Percentiles rank a stretch among this genome's conserved stretches.
These are phyloP conservation scores for Macrolepiota fuliginosa DNA, from an alignment of 768 basidiomycete genomes.

Conservation along the genomic window DNA sequence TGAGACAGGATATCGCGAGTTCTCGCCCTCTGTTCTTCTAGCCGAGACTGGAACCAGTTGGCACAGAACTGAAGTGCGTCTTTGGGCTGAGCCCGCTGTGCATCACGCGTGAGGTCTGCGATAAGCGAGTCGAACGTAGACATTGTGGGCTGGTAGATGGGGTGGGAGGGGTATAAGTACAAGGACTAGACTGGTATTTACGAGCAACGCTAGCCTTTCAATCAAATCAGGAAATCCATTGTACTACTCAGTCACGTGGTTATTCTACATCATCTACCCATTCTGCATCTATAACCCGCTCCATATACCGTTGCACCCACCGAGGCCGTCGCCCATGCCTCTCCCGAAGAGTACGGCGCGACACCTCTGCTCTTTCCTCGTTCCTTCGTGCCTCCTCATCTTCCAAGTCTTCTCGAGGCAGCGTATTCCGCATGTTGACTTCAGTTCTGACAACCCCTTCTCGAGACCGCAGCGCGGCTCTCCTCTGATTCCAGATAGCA, in stretches of 20 bases:
- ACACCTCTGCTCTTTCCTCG: constrained; percentile 31
- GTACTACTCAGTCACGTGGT: constrained; percentile 22
- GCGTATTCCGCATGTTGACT: constrained; percentile 42
- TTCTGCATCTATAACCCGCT: constrained; percentile 59
- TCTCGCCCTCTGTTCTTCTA: constrained; percentile 81
- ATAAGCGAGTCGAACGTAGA: constrained; percentile 84
- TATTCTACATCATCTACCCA: constrained; percentile 62
- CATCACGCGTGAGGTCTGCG: constrained; percentile 83
- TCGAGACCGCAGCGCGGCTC: constrained; percentile 52
- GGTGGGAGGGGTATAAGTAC: constrained; percentile 2
- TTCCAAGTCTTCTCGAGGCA: constrained; percentile 17
- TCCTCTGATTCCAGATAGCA: constrained; percentile 70
- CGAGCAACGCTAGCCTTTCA: neutral
- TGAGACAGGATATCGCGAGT: constrained; percentile 63
- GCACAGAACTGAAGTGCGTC: constrained; percentile 92
- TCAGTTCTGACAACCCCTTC: constrained; percentile 71
- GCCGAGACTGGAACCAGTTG: constrained; percentile 89
- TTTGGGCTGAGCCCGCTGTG: constrained; percentile 79
- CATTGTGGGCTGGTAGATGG: constrained; percentile 26
- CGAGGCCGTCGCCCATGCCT: constrained; percentile 50
- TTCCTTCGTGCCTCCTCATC: constrained; percentile 21
- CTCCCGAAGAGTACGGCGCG: constrained; percentile 42
- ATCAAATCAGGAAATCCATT: constrained; percentile 12
- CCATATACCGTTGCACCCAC: constrained; percentile 67
- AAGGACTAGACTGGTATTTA: neutral